Evolutionary conservation across 2,329 filamentous ascomycete genomes (phyloP), one percentile per base, ranked within the genome.

Genomic region (Cercospora janseana): DNA sequence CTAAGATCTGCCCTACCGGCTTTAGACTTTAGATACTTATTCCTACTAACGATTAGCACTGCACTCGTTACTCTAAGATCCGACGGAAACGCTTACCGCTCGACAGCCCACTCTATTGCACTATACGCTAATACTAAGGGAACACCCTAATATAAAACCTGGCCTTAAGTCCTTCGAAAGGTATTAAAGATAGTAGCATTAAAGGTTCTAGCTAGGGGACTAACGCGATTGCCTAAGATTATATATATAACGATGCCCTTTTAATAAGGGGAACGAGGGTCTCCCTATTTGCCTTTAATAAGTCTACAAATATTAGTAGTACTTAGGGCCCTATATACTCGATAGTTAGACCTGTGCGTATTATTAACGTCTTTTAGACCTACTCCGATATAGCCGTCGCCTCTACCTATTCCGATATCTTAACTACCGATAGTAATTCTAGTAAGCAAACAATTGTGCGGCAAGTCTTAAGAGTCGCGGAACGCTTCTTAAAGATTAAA

Each of bases 151-250:
- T 91, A 98, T 62, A 96, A 82, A 62, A 95, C 82, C 79, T 97
- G 93, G 62, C 79, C 73, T 70, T 83, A 84, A 74, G 86, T 87
- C 67, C 93, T 83, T 72, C 93, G 85, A 80, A 86, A 94, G 63
- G 83, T 85, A 81, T 98, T 98, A 85, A 96, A 97, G 77, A 97
- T 75, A 66, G 91, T 92, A 60, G 85, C 86, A 72, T 92, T 75
- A 58, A 79, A 72, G 52, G 85, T 76, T 64, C 88, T 88, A 58
- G 89, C 89, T 60, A 95, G 79, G 56, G 90, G 87, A 66, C 87
- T 84, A 77, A 95, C 91, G 69, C 87, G 86, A 81, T 98, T 97
- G 61, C 86, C 74, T 63, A 87, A 85, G 61, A 97, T 69, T 60
- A 84, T 79, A 75, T 93, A 97, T 64, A 76, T 76, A 46, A 76